phyloP scores from a whole-genome alignment of 495 filamentous ascomycete genomes.

The Penicillium robsamsonii region DNA sequence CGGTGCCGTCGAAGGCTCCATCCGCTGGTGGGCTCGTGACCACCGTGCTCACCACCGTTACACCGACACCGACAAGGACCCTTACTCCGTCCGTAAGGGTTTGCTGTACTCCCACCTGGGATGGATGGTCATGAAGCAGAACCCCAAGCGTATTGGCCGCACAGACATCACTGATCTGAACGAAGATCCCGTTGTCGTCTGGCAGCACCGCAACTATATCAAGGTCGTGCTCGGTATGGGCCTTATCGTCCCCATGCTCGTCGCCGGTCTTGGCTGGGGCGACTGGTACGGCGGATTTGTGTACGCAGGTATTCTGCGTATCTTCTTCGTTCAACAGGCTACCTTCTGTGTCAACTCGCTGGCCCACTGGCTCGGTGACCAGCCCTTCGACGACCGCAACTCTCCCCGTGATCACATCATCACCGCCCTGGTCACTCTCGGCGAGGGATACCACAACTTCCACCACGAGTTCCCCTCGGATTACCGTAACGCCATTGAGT shows the following conservation, averaged over 20 bases:
- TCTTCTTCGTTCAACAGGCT: conserved; percentile 98
- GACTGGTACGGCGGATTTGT: conserved; percentile 91
- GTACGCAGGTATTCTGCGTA: conserved; percentile 91
- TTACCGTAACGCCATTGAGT: conserved; percentile 97
- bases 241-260: conserved; percentile 75
- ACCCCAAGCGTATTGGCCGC: conserved; percentile 87
- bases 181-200: conserved; percentile 88
- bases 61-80: conserved; percentile 98
- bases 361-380: conserved; percentile 98
- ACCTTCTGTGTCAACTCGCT: conserved; percentile 99
- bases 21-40: conserved; percentile 95
- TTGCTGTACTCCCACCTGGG: conserved; percentile 94
- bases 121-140: conserved; percentile 93
- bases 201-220: conserved; percentile 93
- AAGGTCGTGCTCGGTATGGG: conserved; percentile 87
- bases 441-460: conserved; percentile 99
- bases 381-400: conserved; percentile 99
- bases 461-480: conserved; percentile 99
- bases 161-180: conserved; percentile 97
- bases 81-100: conserved; percentile 98
- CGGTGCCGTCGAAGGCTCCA: conserved; percentile 93
- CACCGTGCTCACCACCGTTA: conserved; percentile 98
- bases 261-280: conserved; percentile 84
- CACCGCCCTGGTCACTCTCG: conserved; percentile 92
- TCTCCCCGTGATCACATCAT: conserved; percentile 94